These are phyloP conservation scores for Sicyos edulis DNA, from an alignment of 306 rosid species.

Conservation along the genomic window DNA sequence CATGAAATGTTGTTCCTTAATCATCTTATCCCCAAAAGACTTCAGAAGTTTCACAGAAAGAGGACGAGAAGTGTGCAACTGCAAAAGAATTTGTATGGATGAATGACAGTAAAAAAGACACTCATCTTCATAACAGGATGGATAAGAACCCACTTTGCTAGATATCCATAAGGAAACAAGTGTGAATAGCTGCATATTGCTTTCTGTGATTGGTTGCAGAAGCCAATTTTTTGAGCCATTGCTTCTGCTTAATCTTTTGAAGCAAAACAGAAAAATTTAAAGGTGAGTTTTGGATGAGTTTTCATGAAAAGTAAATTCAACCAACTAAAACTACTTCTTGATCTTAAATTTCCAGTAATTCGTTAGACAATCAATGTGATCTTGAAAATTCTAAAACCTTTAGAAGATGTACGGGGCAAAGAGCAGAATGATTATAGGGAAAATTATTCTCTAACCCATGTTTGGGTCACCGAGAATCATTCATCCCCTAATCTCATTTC, in stretches of 20 bases:
- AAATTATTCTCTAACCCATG: no score
- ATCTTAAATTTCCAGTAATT: neutral
- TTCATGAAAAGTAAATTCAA: neutral
- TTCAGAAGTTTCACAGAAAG: constrained; percentile 46
- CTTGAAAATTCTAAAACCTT: neutral
- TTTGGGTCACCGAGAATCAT: no score
- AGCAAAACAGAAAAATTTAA: neutral
- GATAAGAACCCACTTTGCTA: constrained; percentile 51
- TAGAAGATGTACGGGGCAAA: no score
- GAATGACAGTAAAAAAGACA: neutral
- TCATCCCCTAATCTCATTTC: no score
- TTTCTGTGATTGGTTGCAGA: constrained; percentile 55
- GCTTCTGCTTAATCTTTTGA: constrained; percentile 29
- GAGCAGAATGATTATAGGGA: no score
- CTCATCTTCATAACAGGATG: neutral
- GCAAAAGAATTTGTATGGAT: neutral
- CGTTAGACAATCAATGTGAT: neutral
- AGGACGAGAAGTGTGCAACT: constrained; percentile 58
- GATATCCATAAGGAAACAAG: constrained; percentile 83
- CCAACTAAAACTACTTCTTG: neutral
- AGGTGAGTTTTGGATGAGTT: neutral
- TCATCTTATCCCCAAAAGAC: constrained; percentile 49
- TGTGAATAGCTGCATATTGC: constrained; percentile 66
- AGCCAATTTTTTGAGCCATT: constrained; percentile 42
- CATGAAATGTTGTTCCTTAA: constrained; percentile 70